A percentile compares a stretch with the other conserved stretches of the same genome.
Conservation (phyloP, 495 filamentous ascomycete species). For the Hypomontagnella monticulosa region DNA sequence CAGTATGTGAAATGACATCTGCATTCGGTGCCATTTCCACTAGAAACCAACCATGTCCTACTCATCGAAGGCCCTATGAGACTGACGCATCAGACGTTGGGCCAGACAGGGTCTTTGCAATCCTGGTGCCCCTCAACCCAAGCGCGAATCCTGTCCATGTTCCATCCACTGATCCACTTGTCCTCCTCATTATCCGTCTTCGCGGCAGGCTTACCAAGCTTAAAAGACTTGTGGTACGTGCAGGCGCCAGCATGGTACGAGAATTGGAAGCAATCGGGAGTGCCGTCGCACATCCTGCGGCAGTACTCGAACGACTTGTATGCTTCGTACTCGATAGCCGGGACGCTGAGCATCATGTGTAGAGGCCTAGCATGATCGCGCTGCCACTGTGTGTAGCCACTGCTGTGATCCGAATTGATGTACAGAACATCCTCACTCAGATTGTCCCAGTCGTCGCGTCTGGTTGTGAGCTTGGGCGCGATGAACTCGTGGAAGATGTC, state of each 20-base stretch:
- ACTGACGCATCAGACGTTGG: conserved; percentile 26
- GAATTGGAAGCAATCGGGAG: conserved; percentile 52
- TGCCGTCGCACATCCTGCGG: conserved; percentile 52
- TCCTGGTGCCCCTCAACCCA: conserved; percentile 44
- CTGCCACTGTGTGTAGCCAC: conserved; percentile 41
- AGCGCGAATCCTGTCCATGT: conserved; percentile 45
- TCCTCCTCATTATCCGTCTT: conserved; percentile 26
- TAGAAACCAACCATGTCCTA: no score
- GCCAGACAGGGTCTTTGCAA: conserved; percentile 49
- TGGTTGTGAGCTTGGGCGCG: conserved; percentile 43
- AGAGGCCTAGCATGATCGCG: conserved; percentile 44
- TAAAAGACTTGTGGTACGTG: conserved; percentile 41
- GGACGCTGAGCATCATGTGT: conserved; percentile 31
- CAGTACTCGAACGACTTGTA: conserved; percentile 55
- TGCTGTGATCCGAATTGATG: conserved; percentile 39
- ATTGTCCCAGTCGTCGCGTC: conserved; percentile 62
- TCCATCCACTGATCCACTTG: conserved; percentile 50
- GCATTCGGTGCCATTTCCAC: no score
- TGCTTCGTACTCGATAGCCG: conserved; percentile 49
- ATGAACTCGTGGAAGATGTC: conserved; percentile 60
- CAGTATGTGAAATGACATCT: no score
- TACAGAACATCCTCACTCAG: conserved; percentile 54
- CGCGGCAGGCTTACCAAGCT: conserved; percentile 47
- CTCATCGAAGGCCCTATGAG: no score
- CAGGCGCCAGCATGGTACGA: conserved; percentile 48